Conservation (phyloP, 805 yeast genomes). For the Barnettozyma californica region DNA sequence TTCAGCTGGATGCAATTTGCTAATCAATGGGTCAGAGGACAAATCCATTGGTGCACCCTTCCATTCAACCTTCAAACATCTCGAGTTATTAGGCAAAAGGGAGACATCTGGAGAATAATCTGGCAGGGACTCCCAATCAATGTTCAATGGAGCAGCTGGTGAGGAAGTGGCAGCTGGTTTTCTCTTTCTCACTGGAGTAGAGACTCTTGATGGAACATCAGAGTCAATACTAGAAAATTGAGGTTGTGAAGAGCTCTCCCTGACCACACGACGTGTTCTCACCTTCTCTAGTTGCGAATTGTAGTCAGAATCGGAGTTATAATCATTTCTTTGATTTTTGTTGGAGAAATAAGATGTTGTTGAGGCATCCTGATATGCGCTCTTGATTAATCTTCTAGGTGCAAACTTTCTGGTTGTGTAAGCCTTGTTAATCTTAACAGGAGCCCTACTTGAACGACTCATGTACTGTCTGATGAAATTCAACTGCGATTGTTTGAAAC, state of each 20-base stretch:
- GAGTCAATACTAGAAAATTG: conserved; percentile 22
- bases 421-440: conserved; percentile 25
- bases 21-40: conserved; percentile 64
- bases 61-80: conserved; percentile 89
- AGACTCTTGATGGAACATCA: conserved; percentile 27
- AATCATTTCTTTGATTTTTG: conserved; percentile 28
- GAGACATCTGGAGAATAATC: conserved; percentile 74
- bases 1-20: conserved; percentile 87
- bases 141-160: conserved; percentile 41
- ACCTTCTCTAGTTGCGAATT: conserved; percentile 40
- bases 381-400: conserved; percentile 21
- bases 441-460: conserved; percentile 10
- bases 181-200: conserved; percentile 35
- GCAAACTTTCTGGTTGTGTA: conserved; percentile 18
- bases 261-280: conserved; percentile 54
- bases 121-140: conserved; percentile 66
- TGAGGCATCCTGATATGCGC: conserved; percentile 6
- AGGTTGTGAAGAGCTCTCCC: conserved; percentile 28
- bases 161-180: conserved; percentile 37
- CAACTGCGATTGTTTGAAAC: conserved; percentile 44
- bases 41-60: conserved; percentile 97
- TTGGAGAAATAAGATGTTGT: conserved; percentile 18
- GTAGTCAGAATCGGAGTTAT: conserved; percentile 30
- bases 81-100: conserved; percentile 62
- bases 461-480: conserved; percentile 48